Evolutionary conservation across 768 basidiomycete species (phyloP).

Genomic region (Chalciporus sphaerocephalus): DNA sequence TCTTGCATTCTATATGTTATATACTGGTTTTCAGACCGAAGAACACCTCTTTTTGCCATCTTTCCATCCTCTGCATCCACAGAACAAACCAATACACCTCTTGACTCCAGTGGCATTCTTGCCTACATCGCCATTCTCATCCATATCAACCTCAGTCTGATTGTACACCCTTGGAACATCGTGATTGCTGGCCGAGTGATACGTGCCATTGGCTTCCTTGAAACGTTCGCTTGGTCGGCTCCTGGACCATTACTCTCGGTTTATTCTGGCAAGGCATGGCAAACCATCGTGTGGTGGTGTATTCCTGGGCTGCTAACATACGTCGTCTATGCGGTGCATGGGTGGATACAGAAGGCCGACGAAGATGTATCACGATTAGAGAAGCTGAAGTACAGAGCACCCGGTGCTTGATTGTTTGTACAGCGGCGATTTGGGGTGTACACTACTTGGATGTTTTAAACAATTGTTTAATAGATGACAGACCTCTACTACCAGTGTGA

Average conservation of each 20-base stretch:
- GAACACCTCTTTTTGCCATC: slow-evolving; percentile 46
- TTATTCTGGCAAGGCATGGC: slow-evolving; percentile 48
- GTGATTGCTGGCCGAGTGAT: slow-evolving; percentile 23
- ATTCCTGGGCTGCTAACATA: slow-evolving; percentile 41
- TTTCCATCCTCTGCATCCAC: slow-evolving; percentile 31
- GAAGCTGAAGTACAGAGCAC: slow-evolving; percentile 49
- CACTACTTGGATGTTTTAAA: not conserved
- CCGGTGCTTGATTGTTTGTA: slow-evolving; percentile 56
- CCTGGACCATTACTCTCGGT: slow-evolving; percentile 48
- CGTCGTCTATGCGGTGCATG: slow-evolving; percentile 43
- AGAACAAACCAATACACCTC: slow-evolving; percentile 23
- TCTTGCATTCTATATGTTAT: slow-evolving; percentile 49
- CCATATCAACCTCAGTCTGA: slow-evolving; percentile 46
- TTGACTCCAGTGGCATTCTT: slow-evolving; percentile 45
- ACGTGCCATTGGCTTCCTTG: slow-evolving; percentile 30
- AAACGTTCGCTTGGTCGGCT: slow-evolving; percentile 38
- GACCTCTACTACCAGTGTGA: too few species aligned
- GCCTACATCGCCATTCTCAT: slow-evolving; percentile 46
- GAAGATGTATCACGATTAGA: slow-evolving; percentile 49
- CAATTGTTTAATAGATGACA: too few species aligned
- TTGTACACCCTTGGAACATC: slow-evolving; percentile 37
- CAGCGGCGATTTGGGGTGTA: slow-evolving; percentile 2
- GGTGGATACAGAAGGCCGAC: slow-evolving; percentile 42
- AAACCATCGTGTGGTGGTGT: slow-evolving; percentile 52
- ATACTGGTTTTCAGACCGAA: slow-evolving; percentile 40